Conservation (phyloP, 73 alveolate genomes). For the Paramecium sexaurelia region DNA sequence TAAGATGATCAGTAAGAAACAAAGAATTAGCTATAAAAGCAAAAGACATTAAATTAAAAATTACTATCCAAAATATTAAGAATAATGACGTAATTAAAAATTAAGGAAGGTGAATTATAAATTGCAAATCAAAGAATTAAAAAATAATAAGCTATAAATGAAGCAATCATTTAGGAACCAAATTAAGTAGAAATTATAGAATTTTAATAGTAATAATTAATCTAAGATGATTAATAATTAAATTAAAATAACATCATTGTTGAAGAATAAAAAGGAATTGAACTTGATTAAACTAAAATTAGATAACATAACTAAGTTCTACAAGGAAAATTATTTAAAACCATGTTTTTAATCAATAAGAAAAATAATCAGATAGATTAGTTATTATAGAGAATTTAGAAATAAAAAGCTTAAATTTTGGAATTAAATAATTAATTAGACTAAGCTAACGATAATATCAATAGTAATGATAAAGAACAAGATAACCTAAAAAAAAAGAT, state of each 20-base stretch:
- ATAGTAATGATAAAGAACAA: background rate
- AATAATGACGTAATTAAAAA: background rate
- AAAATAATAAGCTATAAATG: background rate
- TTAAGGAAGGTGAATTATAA: background rate
- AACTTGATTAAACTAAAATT: background rate
- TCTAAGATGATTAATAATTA: background rate
- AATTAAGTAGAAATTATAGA: background rate
- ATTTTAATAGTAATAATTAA: background rate
- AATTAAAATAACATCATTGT: background rate
- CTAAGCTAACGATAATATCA: no score
- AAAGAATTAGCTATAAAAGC: background rate
- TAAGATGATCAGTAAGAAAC: background rate
- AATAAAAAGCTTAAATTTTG: background rate
- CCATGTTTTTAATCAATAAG: background rate
- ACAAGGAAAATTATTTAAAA: background rate
- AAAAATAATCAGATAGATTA: background rate
- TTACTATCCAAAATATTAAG: background rate
- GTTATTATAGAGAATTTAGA: background rate
- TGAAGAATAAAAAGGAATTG: background rate
- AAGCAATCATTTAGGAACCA: background rate
- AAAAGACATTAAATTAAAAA: background rate
- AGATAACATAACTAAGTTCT: background rate
- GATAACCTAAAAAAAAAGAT: background rate
- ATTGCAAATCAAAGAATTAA: background rate
- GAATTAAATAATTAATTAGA: background rate